A percentile compares a stretch with the other conserved stretches of the same genome.
Evolutionary conservation across 1,284 basidiomycete species (phyloP).

Genomic region (Agaricales sp.): DNA sequence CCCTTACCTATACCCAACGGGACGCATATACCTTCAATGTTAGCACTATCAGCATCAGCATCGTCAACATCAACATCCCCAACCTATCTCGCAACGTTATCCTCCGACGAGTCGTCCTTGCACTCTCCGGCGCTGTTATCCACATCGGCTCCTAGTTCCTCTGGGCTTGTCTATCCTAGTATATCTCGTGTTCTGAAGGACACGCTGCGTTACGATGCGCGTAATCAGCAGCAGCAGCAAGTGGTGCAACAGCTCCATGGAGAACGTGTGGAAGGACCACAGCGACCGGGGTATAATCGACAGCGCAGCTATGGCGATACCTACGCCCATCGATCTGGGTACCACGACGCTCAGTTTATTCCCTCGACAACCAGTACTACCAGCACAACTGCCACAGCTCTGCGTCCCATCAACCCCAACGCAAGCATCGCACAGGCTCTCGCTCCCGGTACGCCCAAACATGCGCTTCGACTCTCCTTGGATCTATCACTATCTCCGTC

Average conservation of each 20-base stretch:
- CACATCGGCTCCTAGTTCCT: too few species aligned
- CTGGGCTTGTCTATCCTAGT: too few species aligned
- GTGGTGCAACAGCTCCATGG: too few species aligned
- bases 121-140: background rate
- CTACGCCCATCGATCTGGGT: background rate
- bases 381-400: background rate
- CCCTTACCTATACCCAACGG: too few species aligned
- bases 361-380: background rate
- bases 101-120: background rate
- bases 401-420: background rate
- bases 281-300: too few species aligned
- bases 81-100: background rate
- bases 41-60: background rate
- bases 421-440: background rate
- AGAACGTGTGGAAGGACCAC: background rate
- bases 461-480: background rate
- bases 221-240: too few species aligned
- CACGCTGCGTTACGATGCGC: too few species aligned
- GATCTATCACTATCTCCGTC: background rate
- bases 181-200: too few species aligned
- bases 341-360: background rate
- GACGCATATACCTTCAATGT: background rate
- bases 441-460: too few species aligned
- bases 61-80: background rate
- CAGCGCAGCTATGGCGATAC: too few species aligned